phyloP scores from a whole-genome alignment of 1,284 basidiomycete genomes.

The Mycena sp. region DNA sequence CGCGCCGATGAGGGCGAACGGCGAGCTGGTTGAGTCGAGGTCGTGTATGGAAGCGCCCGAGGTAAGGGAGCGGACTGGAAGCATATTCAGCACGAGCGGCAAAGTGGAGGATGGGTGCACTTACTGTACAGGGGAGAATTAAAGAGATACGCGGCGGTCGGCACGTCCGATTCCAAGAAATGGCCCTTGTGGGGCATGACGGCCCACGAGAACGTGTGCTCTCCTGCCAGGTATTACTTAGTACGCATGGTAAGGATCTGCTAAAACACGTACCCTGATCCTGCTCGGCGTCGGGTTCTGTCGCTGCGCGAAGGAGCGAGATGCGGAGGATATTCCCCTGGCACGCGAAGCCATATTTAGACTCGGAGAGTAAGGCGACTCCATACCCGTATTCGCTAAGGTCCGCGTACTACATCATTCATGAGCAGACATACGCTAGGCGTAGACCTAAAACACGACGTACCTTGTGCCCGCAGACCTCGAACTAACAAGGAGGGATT shows the following conservation, averaged over 20 bases:
- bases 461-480: conserved; percentile 65
- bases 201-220: conserved; percentile 89
- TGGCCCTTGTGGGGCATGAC: conserved; percentile 88
- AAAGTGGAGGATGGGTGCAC: conserved; percentile 27
- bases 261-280: conserved; percentile 77
- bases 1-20: conserved; percentile 75
- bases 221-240: conserved; percentile 51
- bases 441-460: neutral
- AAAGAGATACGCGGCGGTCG: conserved; percentile 84
- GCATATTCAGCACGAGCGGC: neutral
- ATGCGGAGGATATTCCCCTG: conserved; percentile 86
- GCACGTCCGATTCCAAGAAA: conserved; percentile 88
- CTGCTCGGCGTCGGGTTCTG: conserved; percentile 91
- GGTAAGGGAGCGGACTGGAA: conserved; percentile 30
- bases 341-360: conserved; percentile 92
- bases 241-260: neutral
- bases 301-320: conserved; percentile 89
- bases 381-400: conserved; percentile 94
- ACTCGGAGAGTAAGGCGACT: conserved; percentile 92
- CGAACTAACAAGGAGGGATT: conserved; percentile 48
- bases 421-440: too few species aligned
- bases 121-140: conserved; percentile 84
- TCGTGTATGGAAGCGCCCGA: neutral
- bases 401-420: conserved; percentile 85
- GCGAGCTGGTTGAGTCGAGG: conserved; percentile 39